Evolutionary conservation across 306 rosid genomes (phyloP).

Genomic region (Trifolium subterraneum): DNA sequence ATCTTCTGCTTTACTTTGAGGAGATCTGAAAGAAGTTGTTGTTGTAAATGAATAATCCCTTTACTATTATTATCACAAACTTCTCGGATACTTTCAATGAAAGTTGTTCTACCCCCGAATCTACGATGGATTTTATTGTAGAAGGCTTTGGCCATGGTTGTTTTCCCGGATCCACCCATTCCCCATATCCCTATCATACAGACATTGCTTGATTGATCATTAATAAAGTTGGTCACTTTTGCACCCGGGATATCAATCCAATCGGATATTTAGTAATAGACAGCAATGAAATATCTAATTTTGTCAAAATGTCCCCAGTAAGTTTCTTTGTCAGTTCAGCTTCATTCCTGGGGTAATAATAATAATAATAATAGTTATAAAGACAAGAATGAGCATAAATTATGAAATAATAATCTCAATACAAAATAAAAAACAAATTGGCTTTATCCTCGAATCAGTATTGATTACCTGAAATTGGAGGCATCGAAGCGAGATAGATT

Average conservation of each 20-base stretch:
- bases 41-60: constrained; percentile 32
- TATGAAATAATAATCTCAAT: neutral
- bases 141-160: constrained; percentile 39
- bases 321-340: too few species aligned
- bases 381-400: neutral
- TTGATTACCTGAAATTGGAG: neutral
- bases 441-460: neutral
- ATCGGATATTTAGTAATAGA: neutral
- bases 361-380: neutral
- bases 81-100: constrained; percentile 32
- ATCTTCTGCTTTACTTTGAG: neutral
- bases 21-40: constrained; percentile 30
- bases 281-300: neutral
- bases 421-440: too few species aligned
- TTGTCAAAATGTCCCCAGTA: neutral
- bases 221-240: neutral
- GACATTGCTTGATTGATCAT: neutral
- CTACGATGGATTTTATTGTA: constrained; percentile 1
- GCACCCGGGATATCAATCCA: constrained; percentile 20
- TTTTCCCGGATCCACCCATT: constrained; percentile 37
- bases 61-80: neutral
- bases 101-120: neutral
- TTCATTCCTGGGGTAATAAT: neutral
- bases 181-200: constrained; percentile 40
- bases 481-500: neutral